Evolutionary conservation across 2,329 filamentous ascomycete species (phyloP).

Genomic region (Ophiosphaerella korrae): DNA sequence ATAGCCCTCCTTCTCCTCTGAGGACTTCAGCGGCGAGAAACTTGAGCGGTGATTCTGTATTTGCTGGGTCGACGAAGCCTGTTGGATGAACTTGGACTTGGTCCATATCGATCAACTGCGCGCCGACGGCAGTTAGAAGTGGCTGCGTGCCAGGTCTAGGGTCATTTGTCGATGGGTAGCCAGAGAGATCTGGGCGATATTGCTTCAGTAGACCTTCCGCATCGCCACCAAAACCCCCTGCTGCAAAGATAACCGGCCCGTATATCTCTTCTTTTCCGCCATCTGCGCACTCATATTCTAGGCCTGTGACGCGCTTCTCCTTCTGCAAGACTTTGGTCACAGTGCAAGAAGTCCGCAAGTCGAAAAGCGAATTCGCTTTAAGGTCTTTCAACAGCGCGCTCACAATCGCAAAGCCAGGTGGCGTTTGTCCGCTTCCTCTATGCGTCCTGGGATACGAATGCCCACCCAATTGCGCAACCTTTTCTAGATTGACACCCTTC

Average conservation of each 20-base stretch:
- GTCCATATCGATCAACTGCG: constrained; percentile 53
- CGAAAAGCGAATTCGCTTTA: constrained; percentile 56
- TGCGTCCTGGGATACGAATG: constrained; percentile 64
- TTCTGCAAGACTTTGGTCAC: constrained; percentile 58
- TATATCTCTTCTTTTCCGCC: constrained; percentile 48
- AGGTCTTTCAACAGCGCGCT: constrained; percentile 59
- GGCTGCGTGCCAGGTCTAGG: constrained; percentile 60
- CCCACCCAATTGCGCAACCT: constrained; percentile 64
- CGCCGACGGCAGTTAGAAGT: constrained; percentile 49
- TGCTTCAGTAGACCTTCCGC: constrained; percentile 60
- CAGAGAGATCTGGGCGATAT: constrained; percentile 64
- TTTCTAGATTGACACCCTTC: constrained; percentile 62
- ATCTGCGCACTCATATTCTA: constrained; percentile 53
- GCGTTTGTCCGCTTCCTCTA: constrained; percentile 60
- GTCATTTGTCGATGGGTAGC: constrained; percentile 68
- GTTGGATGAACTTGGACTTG: constrained; percentile 69
- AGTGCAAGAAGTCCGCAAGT: constrained; percentile 57
- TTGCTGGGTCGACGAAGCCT: constrained; percentile 64
- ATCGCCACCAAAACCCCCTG: constrained; percentile 68
- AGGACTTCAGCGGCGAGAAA: constrained; percentile 68
- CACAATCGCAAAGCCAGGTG: constrained; percentile 65
- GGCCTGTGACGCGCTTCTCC: constrained; percentile 53
- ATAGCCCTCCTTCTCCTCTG: constrained; percentile 63
- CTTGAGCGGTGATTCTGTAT: constrained; percentile 56
- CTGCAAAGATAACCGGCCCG: constrained; percentile 65